These are phyloP conservation scores for Neurospora sp. DNA, from an alignment of 495 filamentous ascomycete species.

Conservation along the genomic window DNA sequence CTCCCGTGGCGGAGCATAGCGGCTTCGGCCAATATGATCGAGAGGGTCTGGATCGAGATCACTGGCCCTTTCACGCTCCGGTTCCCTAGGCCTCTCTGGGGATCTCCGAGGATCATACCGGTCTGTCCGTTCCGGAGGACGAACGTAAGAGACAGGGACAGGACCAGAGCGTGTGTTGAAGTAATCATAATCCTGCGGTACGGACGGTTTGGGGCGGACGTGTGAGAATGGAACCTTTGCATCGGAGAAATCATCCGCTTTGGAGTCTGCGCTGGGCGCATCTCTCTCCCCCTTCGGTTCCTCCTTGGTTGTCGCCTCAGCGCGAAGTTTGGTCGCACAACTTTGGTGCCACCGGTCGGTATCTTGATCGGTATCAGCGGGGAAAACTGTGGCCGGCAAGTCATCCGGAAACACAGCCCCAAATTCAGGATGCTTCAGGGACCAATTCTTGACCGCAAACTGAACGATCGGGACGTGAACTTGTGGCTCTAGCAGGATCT, in stretches of 20 bases:
- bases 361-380: slow-evolving; percentile 58
- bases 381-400: slow-evolving; percentile 69
- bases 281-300: slow-evolving; percentile 10
- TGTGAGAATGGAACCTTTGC: slow-evolving; percentile 13
- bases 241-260: slow-evolving; percentile 3
- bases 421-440: slow-evolving; percentile 61
- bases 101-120: slow-evolving; percentile 10
- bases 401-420: slow-evolving; percentile 62
- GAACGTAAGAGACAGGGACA: slow-evolving; percentile 15
- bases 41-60: slow-evolving; percentile 15
- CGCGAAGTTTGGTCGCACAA: slow-evolving; percentile 47
- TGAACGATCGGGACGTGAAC: slow-evolving; percentile 81
- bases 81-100: slow-evolving; percentile 17
- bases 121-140: slow-evolving; percentile 12
- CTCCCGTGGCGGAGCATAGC: slow-evolving; percentile 13
- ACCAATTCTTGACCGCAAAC: slow-evolving; percentile 66
- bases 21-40: slow-evolving; percentile 10
- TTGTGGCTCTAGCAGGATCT: slow-evolving; percentile 77
- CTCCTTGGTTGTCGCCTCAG: slow-evolving; percentile 29
- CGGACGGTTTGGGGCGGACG: slow-evolving; percentile 9
- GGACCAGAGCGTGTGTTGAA: slow-evolving; percentile 8
- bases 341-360: slow-evolving; percentile 78
- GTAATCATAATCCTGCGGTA: slow-evolving; percentile 17
- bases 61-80: slow-evolving; percentile 20
- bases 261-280: background rate